Percentiles rank a stretch among this genome's conserved stretches.
Evolutionary conservation across 1,284 basidiomycete genomes (phyloP).

Genomic region (Tylopilus sp.): DNA sequence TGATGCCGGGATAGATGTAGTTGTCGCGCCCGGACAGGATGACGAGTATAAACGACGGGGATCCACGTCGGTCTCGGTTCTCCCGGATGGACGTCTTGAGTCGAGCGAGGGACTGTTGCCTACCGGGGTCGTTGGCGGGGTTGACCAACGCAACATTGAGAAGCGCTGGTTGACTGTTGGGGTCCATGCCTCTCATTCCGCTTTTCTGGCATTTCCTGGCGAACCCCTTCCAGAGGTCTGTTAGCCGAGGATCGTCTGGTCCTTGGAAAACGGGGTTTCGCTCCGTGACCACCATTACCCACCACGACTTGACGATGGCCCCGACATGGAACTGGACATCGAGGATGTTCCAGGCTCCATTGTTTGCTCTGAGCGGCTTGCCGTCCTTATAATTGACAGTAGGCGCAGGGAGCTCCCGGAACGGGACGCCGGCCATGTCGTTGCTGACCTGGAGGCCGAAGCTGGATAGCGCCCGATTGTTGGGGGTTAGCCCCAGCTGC

Average conservation of each 20-base stretch:
- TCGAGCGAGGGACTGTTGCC: constrained; percentile 37
- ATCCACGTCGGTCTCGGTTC: constrained; percentile 27
- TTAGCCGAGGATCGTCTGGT: constrained; percentile 40
- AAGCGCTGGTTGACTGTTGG: constrained; percentile 33
- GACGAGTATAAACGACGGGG: constrained; percentile 59
- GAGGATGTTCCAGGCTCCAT: constrained; percentile 70
- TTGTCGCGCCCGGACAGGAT: constrained; percentile 60
- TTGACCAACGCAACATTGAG: constrained; percentile 33
- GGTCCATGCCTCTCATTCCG: constrained; percentile 42
- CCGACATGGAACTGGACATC: constrained; percentile 59
- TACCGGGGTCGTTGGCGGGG: constrained; percentile 38
- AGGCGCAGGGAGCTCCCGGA: constrained; percentile 57
- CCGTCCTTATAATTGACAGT: constrained; percentile 49
- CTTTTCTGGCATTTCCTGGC: constrained; percentile 46
- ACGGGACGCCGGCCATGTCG: constrained; percentile 59
- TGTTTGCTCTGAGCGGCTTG: constrained; percentile 37
- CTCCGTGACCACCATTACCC: constrained; percentile 56
- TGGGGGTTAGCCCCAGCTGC: constrained; percentile 45
- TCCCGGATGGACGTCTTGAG: constrained; percentile 41
- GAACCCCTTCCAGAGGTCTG: constrained; percentile 46
- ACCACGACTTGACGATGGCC: constrained; percentile 49
- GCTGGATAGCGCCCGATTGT: constrained; percentile 35
- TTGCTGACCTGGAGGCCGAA: constrained; percentile 54
- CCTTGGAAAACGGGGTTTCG: constrained; percentile 37
- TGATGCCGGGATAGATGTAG: constrained; percentile 69